Evolutionary conservation across 2,329 filamentous ascomycete genomes (phyloP), one percentile per base, ranked within the genome.

Genomic region (Ciborinia camelliae): DNA sequence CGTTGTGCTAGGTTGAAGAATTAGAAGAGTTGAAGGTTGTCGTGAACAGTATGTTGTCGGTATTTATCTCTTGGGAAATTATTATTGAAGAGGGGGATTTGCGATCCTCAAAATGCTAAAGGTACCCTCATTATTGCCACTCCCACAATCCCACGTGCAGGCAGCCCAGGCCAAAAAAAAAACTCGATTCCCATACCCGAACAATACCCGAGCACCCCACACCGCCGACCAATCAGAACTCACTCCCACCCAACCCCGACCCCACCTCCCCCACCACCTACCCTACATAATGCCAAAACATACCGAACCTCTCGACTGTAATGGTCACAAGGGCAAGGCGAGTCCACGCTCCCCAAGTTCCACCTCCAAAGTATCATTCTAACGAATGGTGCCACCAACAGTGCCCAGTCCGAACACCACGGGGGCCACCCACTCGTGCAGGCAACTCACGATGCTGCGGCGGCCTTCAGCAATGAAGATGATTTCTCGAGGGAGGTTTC

Each of bases 321-420:
- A 60, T 8, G 62, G 62, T 60, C 54, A 63, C 32, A 60, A 64
- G 23, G 30, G 18, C 15, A 60, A 60, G 62, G 23, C 57, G 62
- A 54, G 45, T 35, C 35, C 54, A 60, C 53, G 45, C 26, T 45
- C 45, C 55, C 35, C n/a, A 8, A 15, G 37, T 8, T 8, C 8
- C 20, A 8, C 4, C 14, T 51, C 47, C 35, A 58, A 64, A 51
- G 30, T 43, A 18, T 47, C 47, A 37, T n/a, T 60, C 47, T 62
- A 62, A 62, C 45, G 26, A 60, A 37, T 51, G 62, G 54, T 63
- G 70, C 68, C 65, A 74, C 76, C 75, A 79, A 78, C 77, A 82
- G 81, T 84, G 86, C 84, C 86, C 86, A 85, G 83, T 79, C 80
- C 86, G 86, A 89, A 88, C 81, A 84, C 81, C 71, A 84, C 84